Evolutionary conservation across 2,329 filamentous ascomycete genomes (phyloP), one percentile per base, ranked within the genome.

Genomic region (Colletotrichum sp.): DNA sequence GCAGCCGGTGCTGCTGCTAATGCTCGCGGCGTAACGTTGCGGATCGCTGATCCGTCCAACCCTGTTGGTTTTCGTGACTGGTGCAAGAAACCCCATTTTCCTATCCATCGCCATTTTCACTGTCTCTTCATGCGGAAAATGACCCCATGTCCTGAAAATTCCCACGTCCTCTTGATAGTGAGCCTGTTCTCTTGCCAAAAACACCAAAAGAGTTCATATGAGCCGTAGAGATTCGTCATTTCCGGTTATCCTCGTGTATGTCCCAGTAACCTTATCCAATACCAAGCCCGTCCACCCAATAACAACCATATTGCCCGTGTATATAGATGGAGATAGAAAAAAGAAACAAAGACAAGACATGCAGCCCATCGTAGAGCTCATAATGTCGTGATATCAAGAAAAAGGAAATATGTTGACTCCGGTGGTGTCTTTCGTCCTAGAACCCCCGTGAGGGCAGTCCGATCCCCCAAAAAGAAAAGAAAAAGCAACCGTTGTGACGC

Each of bases 401-500:
- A 55, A 18, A 18, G 3, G 21, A 38, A 26, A 18, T 13, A 16
- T 21, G 16, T 52, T 38, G 36, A 15, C 13, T 26, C 34, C 55
- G 24, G 55, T 60, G 8, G n/a, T 7, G 15, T 52, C 21, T 28
- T 43, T 75, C 73, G 73, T 73, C 70, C 73, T 68, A 67, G 43
- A 58, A 58, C 73, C 73, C 73, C 57, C 52, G 61, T 8, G 15
- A 55, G 70, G 70, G 65, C 64, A 69, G 70, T 69, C 74, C 71
- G 48, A 74, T 52, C 34, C 28, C 26, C 9, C 8, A 57, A 60
- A 21, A 30, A 18, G n/a, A 52, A 63, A 43, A 32, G 13, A 36
- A 52, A 21, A 16, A 32, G 18, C 9, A 63, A 13, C 48, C 64
- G 21, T 16, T 64, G 13, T 60, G 60, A 30, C 74, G 70, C 74